phyloP scores from a whole-genome alignment of 1,284 basidiomycete genomes.

The Rhodofomes roseus region DNA sequence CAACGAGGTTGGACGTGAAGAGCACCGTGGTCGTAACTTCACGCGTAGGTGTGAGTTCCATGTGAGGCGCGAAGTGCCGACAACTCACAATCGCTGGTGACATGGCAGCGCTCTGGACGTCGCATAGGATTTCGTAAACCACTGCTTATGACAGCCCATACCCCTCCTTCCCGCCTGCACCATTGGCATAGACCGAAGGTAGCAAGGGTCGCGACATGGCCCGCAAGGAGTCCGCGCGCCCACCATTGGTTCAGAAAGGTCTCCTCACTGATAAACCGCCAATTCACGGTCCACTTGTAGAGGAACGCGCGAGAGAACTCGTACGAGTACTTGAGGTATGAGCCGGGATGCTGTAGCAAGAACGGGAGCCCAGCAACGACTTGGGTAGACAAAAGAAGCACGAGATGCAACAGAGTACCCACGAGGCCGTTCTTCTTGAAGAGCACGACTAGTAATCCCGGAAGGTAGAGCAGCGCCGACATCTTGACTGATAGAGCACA shows the following conservation, averaged over 20 bases:
- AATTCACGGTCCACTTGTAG: slow-evolving; percentile 98
- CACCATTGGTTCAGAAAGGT: slow-evolving; percentile 68
- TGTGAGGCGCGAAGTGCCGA: neutral
- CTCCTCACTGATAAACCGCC: slow-evolving; percentile 82
- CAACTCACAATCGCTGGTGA: slow-evolving; percentile 60
- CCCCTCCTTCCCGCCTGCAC: slow-evolving; percentile 68
- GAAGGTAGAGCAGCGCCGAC: slow-evolving; percentile 92
- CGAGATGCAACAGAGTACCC: slow-evolving; percentile 49
- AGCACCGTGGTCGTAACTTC: slow-evolving; percentile 80
- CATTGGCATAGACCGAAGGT: slow-evolving; percentile 73
- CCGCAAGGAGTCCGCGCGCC: slow-evolving; percentile 60
- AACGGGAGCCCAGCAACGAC: slow-evolving; percentile 71
- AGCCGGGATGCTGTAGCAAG: slow-evolving; percentile 52
- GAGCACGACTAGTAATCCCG: slow-evolving; percentile 79
- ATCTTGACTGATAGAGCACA: slow-evolving; percentile 92
- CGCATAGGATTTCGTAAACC: slow-evolving; percentile 50
- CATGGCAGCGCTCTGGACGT: slow-evolving; percentile 41
- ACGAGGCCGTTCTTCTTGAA: slow-evolving; percentile 72
- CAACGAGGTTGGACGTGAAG: slow-evolving; percentile 91
- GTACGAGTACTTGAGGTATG: slow-evolving; percentile 81
- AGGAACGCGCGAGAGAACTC: slow-evolving; percentile 88
- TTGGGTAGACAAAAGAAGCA: slow-evolving; percentile 57
- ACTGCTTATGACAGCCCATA: slow-evolving; percentile 47
- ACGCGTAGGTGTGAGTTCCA: slow-evolving; percentile 15
- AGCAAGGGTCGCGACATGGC: slow-evolving; percentile 60